Base-by-base conservation (phyloP, 192 early-diverging fungal genomes). In the Podila epicladia region DNA sequence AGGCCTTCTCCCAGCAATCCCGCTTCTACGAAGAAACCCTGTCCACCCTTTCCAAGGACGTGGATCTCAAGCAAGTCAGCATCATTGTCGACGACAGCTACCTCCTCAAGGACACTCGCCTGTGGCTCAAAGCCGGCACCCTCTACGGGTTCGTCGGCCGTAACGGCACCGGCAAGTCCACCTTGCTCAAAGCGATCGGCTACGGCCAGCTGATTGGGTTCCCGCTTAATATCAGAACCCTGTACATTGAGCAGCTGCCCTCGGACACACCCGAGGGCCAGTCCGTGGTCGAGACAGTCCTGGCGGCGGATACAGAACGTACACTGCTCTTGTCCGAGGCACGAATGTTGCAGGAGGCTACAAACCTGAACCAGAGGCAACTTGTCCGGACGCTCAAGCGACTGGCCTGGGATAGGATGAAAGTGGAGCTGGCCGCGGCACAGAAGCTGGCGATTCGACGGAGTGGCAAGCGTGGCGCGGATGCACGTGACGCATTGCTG, bases 1-100 rank as follows among this genome's bases (percentile, higher is more conserved):
- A 90, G 49, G 93, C 92, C 2, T 91, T 83, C 58, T 93, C 93
- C 3, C 93, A 95, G 73, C 91, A 93, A 71, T 94, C 93, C 53
- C 91, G 96, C 28, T 97, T 96, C 84, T 92, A 97, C 73, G 83
- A 75, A 8, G 94, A 95, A 71, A 95, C 96, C 0, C 63, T 95
- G 2, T 89, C 90, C n/a, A 93, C 94, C 6, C 73, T 92, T 5
- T 91, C 91, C 29, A 95, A 92, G 80, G 94, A 97, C 50, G 87
- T 95, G 9, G 92, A 94, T 77, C 86, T 95, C n/a, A 91, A 89
- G 69, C 86, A 84, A 5, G 94, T 97, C 62, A 93, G 93, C 73
- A 83, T 98, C 37, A 86, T 85, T 12, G 83, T 98, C 53, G 88
- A 87, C 29, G 88, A 89, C 31, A 63, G 55, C 9, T 88, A 92